phyloP scores from a whole-genome alignment of 768 basidiomycete genomes.

The Cystofilobasidium macerans region DNA sequence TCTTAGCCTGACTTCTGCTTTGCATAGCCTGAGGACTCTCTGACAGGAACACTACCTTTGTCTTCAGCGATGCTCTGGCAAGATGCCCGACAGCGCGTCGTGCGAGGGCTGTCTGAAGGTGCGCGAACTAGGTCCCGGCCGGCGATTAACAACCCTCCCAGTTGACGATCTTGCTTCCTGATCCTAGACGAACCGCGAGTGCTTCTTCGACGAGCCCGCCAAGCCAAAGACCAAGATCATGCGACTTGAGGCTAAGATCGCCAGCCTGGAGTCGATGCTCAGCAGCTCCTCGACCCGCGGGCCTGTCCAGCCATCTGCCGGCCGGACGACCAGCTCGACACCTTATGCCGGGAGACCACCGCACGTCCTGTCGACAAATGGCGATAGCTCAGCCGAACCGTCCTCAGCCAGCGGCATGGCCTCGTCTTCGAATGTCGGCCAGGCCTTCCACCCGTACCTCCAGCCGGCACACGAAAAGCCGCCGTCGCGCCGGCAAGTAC shows the following conservation, averaged over 20 bases:
- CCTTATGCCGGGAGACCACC: neutral
- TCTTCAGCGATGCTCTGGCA: neutral
- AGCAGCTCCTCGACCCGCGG: no score
- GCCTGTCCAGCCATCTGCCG: neutral
- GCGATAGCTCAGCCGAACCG: neutral
- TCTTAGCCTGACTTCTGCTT: neutral
- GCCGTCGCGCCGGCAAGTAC: neutral
- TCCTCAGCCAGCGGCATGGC: neutral
- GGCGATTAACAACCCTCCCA: neutral
- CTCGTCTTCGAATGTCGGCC: no score
- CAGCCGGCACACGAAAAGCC: neutral
- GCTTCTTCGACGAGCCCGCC: neutral
- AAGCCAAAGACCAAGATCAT: neutral
- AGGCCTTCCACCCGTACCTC: neutral
- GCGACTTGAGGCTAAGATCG: neutral
- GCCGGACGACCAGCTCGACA: neutral
- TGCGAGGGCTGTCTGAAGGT: constrained; percentile 6
- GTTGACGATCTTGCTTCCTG: neutral
- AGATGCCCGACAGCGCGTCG: neutral
- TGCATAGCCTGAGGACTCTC: neutral
- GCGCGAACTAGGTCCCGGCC: neutral
- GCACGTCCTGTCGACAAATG: neutral
- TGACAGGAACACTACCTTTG: neutral
- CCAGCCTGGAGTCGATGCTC: neutral
- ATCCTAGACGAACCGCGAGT: neutral